Evolutionary conservation across 1,139 yeast genomes (phyloP).

Genomic region (Yamadazyma taylorii): DNA sequence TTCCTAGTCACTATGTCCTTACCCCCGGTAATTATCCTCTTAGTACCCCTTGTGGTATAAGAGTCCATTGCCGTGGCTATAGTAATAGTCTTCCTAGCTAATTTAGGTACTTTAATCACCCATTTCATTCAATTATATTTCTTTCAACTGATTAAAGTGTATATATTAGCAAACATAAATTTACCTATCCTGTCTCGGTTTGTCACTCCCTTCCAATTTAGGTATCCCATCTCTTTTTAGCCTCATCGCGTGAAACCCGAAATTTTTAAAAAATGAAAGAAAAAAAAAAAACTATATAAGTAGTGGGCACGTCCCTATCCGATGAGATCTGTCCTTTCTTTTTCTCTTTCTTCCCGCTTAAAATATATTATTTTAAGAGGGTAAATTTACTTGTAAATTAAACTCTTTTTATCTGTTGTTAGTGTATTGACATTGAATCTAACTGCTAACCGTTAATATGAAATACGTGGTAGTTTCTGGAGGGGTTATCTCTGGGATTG

Average conservation of each 20-base stretch:
- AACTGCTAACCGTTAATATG: constrained; percentile 42
- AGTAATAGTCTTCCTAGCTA: neutral
- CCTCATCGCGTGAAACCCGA: constrained; percentile 15
- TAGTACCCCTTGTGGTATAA: too few species aligned
- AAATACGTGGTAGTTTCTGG: constrained; percentile 99
- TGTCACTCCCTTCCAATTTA: constrained; percentile 18
- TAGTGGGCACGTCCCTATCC: constrained; percentile 4
- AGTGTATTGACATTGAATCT: neutral
- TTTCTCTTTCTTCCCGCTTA: constrained; percentile 49
- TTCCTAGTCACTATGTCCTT: neutral
- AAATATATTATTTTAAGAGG: constrained; percentile 45
- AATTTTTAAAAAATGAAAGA: too few species aligned
- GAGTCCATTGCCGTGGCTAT: neutral
- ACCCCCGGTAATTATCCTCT: neutral
- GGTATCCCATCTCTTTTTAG: constrained; percentile 31
- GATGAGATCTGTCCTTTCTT: constrained; percentile 13
- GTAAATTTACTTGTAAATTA: constrained; percentile 26
- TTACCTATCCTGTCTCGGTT: neutral
- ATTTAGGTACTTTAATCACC: constrained; percentile 6
- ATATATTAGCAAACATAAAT: constrained; percentile 4
- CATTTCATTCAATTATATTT: neutral
- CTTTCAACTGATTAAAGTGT: constrained; percentile 1
- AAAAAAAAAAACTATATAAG: constrained; percentile 17
- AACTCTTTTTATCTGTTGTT: constrained; percentile 1
- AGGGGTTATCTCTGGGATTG: constrained; percentile 98